Evolutionary conservation across 2,329 filamentous ascomycete genomes (phyloP).

Genomic region (Trichoderma sp.): DNA sequence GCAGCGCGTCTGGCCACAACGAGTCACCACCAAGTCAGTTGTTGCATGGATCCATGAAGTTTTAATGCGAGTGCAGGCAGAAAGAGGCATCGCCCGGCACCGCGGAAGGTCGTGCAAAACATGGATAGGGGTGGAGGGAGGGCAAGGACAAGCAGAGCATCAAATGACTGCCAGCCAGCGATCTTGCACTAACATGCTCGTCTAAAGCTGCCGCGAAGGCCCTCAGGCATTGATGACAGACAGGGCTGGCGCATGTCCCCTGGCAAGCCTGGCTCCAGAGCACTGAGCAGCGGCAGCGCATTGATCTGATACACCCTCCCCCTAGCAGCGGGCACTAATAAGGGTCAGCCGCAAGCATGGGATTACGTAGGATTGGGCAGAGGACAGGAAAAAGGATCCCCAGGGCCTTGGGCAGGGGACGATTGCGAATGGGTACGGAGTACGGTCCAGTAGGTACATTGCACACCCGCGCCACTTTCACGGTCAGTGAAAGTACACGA

Average conservation of each 20-base stretch:
- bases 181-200: background rate
- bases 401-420: background rate
- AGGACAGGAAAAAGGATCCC: background rate
- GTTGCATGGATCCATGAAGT: background rate
- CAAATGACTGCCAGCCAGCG: background rate
- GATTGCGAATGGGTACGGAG: background rate
- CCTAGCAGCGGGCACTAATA: slow-evolving; percentile 18
- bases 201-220: background rate
- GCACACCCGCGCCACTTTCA: background rate
- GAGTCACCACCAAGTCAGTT: background rate
- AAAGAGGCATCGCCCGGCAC: background rate
- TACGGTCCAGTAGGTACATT: background rate
- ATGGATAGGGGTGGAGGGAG: background rate
- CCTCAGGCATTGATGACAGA: background rate
- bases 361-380: background rate
- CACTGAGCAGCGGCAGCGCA: background rate
- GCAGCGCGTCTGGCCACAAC: background rate
- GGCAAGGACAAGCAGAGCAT: background rate
- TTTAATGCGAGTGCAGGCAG: background rate
- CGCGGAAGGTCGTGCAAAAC: background rate
- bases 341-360: slow-evolving; percentile 17
- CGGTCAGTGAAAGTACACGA: background rate
- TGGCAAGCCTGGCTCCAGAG: background rate
- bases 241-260: background rate
- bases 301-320: background rate